phyloP scores from a whole-genome alignment of 257 asterid species.

The Lycium ferocissimum region DNA sequence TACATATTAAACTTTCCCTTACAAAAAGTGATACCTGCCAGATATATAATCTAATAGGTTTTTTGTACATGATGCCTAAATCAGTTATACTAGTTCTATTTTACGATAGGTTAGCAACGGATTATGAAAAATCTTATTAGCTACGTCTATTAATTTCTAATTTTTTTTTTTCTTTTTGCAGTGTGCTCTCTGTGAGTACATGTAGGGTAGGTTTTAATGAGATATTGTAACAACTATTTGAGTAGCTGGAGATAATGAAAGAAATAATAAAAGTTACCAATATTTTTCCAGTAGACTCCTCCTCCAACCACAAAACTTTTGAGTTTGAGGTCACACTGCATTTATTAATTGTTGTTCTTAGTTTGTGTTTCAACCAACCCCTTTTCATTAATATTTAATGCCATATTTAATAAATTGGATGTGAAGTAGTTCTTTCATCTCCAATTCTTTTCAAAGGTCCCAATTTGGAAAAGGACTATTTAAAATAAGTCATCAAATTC shows the following conservation, averaged over 20 bases:
- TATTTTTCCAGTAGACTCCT: background rate
- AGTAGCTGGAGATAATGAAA: background rate
- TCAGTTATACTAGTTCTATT: too few species aligned
- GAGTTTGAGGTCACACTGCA: conserved; percentile 20
- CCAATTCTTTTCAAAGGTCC: background rate
- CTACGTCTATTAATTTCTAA: background rate
- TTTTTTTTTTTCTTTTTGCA: background rate
- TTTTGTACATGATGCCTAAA: background rate
- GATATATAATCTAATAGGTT: background rate
- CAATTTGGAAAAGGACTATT: background rate
- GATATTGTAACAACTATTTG: background rate
- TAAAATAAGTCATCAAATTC: conserved; percentile 22
- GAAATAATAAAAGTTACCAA: background rate
- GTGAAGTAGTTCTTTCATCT: background rate
- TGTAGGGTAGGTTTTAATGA: background rate
- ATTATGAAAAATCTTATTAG: too few species aligned
- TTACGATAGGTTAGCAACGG: too few species aligned
- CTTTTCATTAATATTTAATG: background rate
- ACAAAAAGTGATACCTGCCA: background rate
- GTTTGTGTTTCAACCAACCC: background rate
- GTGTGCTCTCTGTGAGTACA: too few species aligned
- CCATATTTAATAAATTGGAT: background rate
- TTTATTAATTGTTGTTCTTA: background rate
- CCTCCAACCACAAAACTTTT: background rate
- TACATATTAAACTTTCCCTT: too few species aligned